Evolutionary conservation across 306 rosid genomes (phyloP), one percentile per base, ranked within the genome.

Genomic region (Citrullus colocynthis): DNA sequence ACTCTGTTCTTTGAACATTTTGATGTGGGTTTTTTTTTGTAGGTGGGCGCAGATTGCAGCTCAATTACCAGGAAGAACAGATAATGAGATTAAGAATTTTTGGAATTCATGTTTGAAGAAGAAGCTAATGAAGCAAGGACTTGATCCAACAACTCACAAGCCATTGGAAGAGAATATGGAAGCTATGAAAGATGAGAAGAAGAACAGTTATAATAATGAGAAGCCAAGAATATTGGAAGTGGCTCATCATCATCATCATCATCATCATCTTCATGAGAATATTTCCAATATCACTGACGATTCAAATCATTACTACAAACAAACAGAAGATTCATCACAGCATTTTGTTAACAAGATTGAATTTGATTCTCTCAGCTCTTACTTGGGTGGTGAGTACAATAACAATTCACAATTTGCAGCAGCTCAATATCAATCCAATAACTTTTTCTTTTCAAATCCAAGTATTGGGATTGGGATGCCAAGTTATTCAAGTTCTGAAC

Each of bases 41-140:
- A 94, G 98, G 88, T 95, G 98, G 98, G 97, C 98, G 24, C 98
- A 95, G 78, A 95, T 95, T 71, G 96, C 98, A 42, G 91, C 97
- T 20, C 97, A 92, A 74, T 87, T 92, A 57, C 98, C 98, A 0
- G 98, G 98, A 71, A 92, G 98, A 88, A 94, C 98, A 39, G 98
- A 94, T 42, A 94, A 94, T 75, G 98, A 94, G 89, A 95, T 95
- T 2, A 95, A 95, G 60, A 95, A 95, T 62, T 95, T 92, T 48
- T 95, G 98, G 98, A 92, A 95, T 85, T 95, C 98, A 32, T 88
- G 90, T 73, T 54, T 95, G 85, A 95, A 95, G 87, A 95, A 95
- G 93, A 95, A 95, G 87, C 88, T 95, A 20, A 30, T 91, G 84
- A 94, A 91, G 91, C 97, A 90, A 85, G 98, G 98, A 78, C 90